Base-by-base conservation (phyloP, 169 alveolate species). In the Eimeria praecox region DNA sequence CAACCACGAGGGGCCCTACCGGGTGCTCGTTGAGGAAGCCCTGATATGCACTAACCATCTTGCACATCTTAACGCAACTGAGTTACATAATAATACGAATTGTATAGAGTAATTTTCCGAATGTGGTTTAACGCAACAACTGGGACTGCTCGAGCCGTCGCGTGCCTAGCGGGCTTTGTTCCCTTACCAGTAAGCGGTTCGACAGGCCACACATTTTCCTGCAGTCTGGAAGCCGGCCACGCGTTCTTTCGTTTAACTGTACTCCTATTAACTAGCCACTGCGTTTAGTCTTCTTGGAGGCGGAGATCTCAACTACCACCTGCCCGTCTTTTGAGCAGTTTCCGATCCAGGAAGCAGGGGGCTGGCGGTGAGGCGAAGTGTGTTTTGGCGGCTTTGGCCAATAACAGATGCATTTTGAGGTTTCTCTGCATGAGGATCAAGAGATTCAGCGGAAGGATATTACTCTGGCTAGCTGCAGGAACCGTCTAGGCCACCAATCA, bases 281-380 rank as follows among this genome's bases (percentile, higher is more conserved):
- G n/a, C 8, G 10, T 44, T 44, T 44, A 44, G 56, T 18, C 27
- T 44, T 44, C 66, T 44, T 44, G 66, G 56, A 78, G 52, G n/a
- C 66, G 64, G 44, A 44, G 59, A 78, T 78, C 88, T 30, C 59
- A 46, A 78, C 88, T 49, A 46, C 30, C 52, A 22, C 20, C 20
- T 73, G 54, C 83, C 54, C 83, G 54, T 27, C 52, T 38, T 73
- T 52, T 18, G 83, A 33, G 18, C 49, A 22, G 52, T 38, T 38
- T 73, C 83, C 83, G 83, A 73, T 73, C 83, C 83, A 33, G 52
- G 83, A 73, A 73, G 83, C 83, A 73, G 33, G 83, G 83, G 83
- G 83, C 83, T 73, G 83, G 83, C n/a, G 54, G 46, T 18, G 83
- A 40, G 83, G 54, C 27, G 54, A 38, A 38, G 54, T 35, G 83